Evolutionary conservation across 352 stramenopile species (phyloP).

Genomic region (Phytophthora tentaculata): DNA sequence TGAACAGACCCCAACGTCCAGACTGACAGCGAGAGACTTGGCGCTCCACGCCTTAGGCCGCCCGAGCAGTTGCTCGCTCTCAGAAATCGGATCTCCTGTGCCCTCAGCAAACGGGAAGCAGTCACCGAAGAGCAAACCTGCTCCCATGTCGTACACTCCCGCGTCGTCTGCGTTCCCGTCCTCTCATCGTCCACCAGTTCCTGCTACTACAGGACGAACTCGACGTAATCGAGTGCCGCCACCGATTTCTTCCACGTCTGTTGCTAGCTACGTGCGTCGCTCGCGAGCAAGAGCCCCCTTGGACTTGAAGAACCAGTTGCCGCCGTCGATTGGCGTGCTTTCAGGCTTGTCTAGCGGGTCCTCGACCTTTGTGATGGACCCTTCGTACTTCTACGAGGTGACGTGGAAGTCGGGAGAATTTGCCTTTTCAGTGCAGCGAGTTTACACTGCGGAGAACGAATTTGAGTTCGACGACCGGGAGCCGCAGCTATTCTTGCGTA

Average conservation of each 20-base stretch:
- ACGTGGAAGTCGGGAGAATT: constrained; percentile 71
- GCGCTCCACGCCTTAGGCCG: constrained; percentile 40
- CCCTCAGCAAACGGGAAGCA: constrained; percentile 23
- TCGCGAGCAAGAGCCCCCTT: constrained; percentile 51
- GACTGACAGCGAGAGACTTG: constrained; percentile 37
- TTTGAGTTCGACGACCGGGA: constrained; percentile 50
- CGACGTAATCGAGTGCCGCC: constrained; percentile 14
- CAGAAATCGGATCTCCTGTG: constrained; percentile 31
- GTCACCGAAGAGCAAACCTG: constrained; percentile 16
- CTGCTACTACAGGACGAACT: constrained; percentile 30
- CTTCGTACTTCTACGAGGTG: constrained; percentile 63
- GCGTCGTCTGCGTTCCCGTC: constrained; percentile 32
- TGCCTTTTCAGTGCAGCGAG: constrained; percentile 75
- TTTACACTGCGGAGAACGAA: constrained; percentile 61
- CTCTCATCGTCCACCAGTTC: constrained; percentile 28
- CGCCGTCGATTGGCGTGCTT: constrained; percentile 64
- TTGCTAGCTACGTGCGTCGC: constrained; percentile 38
- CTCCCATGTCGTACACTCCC: constrained; percentile 39
- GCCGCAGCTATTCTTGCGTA: constrained; percentile 63
- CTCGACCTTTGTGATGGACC: constrained; percentile 63
- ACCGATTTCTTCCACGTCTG: constrained; percentile 17
- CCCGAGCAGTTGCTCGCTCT: constrained; percentile 30
- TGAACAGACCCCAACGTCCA: constrained; percentile 15
- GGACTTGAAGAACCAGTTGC: constrained; percentile 62
- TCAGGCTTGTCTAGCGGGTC: constrained; percentile 65